Percentiles rank a stretch among this genome's conserved stretches.
phyloP scores from a whole-genome alignment of 805 yeast genomes.

The Henningerozyma blattae region DNA sequence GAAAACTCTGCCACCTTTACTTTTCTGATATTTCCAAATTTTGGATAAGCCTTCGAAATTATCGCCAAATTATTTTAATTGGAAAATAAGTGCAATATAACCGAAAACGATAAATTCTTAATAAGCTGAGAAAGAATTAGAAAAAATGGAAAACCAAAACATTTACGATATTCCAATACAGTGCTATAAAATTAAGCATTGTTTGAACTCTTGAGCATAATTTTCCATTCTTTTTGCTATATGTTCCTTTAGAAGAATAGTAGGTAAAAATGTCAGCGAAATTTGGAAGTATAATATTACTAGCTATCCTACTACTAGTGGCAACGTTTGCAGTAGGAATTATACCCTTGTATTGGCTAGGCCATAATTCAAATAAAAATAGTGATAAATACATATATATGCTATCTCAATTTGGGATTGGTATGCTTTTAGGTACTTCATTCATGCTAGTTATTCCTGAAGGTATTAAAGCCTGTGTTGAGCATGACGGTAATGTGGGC shows the following conservation, averaged over 20 bases:
- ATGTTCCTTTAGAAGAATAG: no score
- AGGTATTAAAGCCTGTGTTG: constrained; percentile 33
- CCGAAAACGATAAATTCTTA: background rate
- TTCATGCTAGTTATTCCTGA: constrained; percentile 46
- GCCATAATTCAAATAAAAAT: background rate
- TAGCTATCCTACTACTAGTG: constrained; percentile 9
- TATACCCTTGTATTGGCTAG: constrained; percentile 15
- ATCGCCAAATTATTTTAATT: background rate
- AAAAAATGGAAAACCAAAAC: background rate
- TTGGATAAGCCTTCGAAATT: background rate
- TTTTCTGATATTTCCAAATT: background rate
- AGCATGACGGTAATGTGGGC: constrained; percentile 30
- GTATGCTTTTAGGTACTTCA: constrained; percentile 43
- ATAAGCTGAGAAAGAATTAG: background rate
- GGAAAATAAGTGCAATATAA: background rate
- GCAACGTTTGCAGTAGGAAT: constrained; percentile 22
- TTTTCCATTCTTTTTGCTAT: no score
- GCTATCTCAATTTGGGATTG: constrained; percentile 41
- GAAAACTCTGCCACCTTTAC: background rate
- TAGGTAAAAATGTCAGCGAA: constrained; percentile 3
- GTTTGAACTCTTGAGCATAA: no score
- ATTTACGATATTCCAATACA: no score
- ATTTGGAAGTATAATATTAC: constrained; percentile 3
- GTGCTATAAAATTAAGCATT: no score
- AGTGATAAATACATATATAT: constrained; percentile 15